Evolutionary conservation across 2,329 filamentous ascomycete genomes (phyloP), one percentile per base, ranked within the genome.

Genomic region (Pseudocercospora macadamiae): DNA sequence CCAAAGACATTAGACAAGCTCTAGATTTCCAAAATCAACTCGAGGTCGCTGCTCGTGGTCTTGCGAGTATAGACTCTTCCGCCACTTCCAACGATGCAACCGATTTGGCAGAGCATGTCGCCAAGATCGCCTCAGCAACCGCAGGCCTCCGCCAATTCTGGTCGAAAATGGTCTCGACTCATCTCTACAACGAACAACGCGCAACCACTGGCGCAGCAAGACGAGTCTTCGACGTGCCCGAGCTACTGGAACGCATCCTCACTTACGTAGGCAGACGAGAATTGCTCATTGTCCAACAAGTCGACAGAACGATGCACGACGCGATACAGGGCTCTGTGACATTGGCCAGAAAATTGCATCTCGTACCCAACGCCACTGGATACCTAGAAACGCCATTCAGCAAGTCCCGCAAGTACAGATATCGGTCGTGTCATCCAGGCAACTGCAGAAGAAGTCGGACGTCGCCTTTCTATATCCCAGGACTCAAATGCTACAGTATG

Each of bases 241-340:
- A 54, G 37, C 32, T 54, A 16, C 51, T 54, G 12, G 51, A 54
- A n/a, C 36, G 39, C 3, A 45, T 54, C 19, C 16, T 54, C 12
- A 28, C 25, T 16, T 32, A 44, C 30, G 23, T 54, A 5, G 18
- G 26, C 3, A 45, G 34, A 36, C 14, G 36, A 18, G 36, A 54
- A 21, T 18, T 54, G 8, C 51, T 54, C 19, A 28, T 28, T 3
- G 37, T 30, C 14, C 21, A 21, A 21, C 21, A 32, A 30, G 51
- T 54, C 16, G 18, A 54, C 23, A 28, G 12, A 10, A 45, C 32
- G 21, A 26, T 54, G 18, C n/a, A 18, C 4, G 51, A 21, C 9
- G 28, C 45, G 18, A 49, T 49, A 12, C 18, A 54, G 23, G 28
- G 25, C 51, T 45, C 51, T 7, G 12, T 45, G 6, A 19, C 23